Conservation (phyloP, 352 stramenopile species). For the Globisporangium sylvaticum region DNA sequence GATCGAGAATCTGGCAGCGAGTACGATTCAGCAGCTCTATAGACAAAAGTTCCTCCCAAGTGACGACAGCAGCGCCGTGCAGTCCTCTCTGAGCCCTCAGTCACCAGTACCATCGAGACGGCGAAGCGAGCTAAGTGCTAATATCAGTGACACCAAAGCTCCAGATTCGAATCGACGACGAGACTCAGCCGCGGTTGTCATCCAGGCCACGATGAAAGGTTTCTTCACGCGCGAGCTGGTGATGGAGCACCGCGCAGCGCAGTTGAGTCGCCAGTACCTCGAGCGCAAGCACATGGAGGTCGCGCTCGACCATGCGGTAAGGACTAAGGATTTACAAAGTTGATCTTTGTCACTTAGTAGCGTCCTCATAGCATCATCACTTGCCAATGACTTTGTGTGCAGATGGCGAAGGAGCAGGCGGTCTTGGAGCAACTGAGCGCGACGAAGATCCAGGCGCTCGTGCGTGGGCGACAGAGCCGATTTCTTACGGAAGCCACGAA, state of each 20-base stretch:
- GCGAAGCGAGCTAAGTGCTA: not conserved
- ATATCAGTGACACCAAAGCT: not conserved
- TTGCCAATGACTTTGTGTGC: not conserved
- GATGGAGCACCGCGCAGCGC: constrained; percentile 23
- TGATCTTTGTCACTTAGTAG: not conserved
- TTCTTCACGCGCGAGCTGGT: constrained; percentile 22
- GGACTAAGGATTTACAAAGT: not conserved
- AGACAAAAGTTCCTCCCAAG: constrained; percentile 10
- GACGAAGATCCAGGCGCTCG: constrained; percentile 63
- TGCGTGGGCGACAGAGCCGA: constrained; percentile 53
- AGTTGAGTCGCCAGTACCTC: constrained; percentile 60
- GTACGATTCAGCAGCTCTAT: constrained; percentile 37
- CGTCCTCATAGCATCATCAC: not conserved
- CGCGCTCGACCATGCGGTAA: constrained; percentile 42
- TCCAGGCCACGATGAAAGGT: constrained; percentile 37
- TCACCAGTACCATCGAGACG: not conserved
- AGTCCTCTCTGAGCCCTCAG: too few relatives aligned
- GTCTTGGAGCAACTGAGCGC: constrained; percentile 48
- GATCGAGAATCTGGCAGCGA: constrained; percentile 38
- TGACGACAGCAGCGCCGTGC: not conserved
- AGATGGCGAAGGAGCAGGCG: constrained; percentile 34
- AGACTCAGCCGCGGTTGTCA: constrained; percentile 26
- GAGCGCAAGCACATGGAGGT: constrained; percentile 49
- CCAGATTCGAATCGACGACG: not conserved
- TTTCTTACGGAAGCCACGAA: constrained; percentile 39